These are phyloP conservation scores for Lentinula sp. DNA, from an alignment of 768 basidiomycete genomes.

Conservation along the genomic window DNA sequence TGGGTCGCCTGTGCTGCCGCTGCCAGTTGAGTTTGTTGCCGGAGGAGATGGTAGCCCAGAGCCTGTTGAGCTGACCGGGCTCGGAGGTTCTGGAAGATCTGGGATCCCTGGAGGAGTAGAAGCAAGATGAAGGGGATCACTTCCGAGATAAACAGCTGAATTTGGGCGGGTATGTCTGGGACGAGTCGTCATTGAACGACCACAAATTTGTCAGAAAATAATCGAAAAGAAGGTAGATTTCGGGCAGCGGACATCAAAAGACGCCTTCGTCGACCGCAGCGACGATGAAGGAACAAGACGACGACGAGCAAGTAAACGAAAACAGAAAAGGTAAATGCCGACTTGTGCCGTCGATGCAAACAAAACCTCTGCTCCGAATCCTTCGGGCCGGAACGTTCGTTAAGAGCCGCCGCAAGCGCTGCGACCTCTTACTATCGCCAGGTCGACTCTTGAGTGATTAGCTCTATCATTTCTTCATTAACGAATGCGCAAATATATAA, in stretches of 20 bases:
- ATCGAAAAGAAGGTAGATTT: neutral
- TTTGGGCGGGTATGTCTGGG: conserved; percentile 31
- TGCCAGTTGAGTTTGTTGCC: conserved; percentile 80
- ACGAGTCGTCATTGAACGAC: conserved; percentile 42
- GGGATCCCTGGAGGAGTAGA: conserved; percentile 44
- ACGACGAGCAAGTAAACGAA: neutral
- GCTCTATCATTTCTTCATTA: too few relatives aligned
- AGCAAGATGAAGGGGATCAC: conserved; percentile 25
- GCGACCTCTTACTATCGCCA: too few relatives aligned
- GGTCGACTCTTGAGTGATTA: too few relatives aligned
- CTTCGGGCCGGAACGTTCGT: too few relatives aligned
- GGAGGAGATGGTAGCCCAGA: conserved; percentile 81
- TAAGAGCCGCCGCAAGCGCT: too few relatives aligned
- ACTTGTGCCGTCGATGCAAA: too few relatives aligned
- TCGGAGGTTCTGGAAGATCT: conserved; percentile 69
- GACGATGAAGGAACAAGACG: conserved; percentile 1
- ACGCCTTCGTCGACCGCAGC: conserved; percentile 7
- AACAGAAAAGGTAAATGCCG: neutral
- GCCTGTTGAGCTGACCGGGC: conserved; percentile 43
- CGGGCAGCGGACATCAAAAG: neutral
- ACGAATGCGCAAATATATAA: too few relatives aligned
- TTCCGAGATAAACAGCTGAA: conserved; percentile 56
- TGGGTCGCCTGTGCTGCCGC: conserved; percentile 67
- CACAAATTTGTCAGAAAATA: neutral
- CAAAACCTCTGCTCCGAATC: too few relatives aligned